A percentile compares a stretch with the other conserved stretches of the same genome.
Conservation (phyloP, 108 stramenopile species). For the Cyclotella kingstonii region DNA sequence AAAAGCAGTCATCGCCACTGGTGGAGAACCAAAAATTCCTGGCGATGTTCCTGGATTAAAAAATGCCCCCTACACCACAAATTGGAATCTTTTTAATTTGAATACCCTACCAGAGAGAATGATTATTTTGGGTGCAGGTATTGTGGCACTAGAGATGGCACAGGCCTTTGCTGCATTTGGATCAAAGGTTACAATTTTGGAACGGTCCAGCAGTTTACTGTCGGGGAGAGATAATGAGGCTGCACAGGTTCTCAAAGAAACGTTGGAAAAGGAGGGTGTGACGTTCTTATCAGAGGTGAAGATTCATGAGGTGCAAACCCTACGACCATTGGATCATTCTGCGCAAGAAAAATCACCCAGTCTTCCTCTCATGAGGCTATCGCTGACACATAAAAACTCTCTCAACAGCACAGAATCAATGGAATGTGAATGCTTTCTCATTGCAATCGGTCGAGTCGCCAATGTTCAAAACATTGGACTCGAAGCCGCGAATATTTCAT, state of each 20-base stretch:
- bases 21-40: slow-evolving; percentile 79
- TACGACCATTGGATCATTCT: background rate
- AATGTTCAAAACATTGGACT: slow-evolving; percentile 92
- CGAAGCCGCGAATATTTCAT: slow-evolving; percentile 80
- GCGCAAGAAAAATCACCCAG: background rate
- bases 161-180: slow-evolving; percentile 94
- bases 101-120: slow-evolving; percentile 83
- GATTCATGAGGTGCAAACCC: slow-evolving; percentile 26
- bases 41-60: slow-evolving; percentile 60
- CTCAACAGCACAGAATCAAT: slow-evolving; percentile 11
- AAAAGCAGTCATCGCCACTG: slow-evolving; percentile 92
- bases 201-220: slow-evolving; percentile 62
- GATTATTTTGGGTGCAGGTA: slow-evolving; percentile 92
- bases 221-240: slow-evolving; percentile 79
- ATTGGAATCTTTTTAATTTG: slow-evolving; percentile 90
- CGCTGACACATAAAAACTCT: slow-evolving; percentile 29
- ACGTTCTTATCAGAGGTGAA: slow-evolving; percentile 62
- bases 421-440: slow-evolving; percentile 84
- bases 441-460: slow-evolving; percentile 87
- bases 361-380: slow-evolving; percentile 72
- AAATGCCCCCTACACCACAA: slow-evolving; percentile 87
- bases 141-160: slow-evolving; percentile 96
- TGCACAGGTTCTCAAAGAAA: slow-evolving; percentile 50
- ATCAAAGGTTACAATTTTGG: slow-evolving; percentile 79
- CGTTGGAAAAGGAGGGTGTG: slow-evolving; percentile 75